Percentiles rank a stretch among this genome's conserved stretches.
Evolutionary conservation across 208 protist genomes (phyloP).

Genomic region (Leishmania amazonensis): DNA sequence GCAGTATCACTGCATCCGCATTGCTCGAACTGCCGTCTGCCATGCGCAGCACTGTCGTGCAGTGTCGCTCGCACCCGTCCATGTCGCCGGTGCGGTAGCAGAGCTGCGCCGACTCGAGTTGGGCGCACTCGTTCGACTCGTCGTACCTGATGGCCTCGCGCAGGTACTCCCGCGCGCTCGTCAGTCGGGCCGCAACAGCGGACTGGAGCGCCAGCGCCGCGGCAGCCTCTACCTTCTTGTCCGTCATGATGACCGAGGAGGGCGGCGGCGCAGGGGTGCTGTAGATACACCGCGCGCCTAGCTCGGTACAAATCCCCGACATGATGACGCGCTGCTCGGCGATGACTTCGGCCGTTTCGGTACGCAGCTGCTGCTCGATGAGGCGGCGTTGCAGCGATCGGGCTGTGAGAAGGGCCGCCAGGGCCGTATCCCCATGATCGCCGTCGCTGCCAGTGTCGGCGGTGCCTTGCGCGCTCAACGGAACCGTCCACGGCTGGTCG

Average conservation of each 20-base stretch:
- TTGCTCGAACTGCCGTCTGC: slow-evolving; percentile 59
- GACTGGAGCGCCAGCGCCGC: slow-evolving; percentile 22
- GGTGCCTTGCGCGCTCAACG: background rate
- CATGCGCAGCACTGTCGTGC: slow-evolving; percentile 85
- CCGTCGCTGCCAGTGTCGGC: background rate
- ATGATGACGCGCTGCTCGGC: slow-evolving; percentile 77
- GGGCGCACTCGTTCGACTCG: slow-evolving; percentile 68
- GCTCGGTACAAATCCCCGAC: slow-evolving; percentile 77
- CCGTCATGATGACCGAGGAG: slow-evolving; percentile 14
- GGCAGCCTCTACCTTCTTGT: slow-evolving; percentile 33
- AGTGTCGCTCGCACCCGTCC: slow-evolving; percentile 91
- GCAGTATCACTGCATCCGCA: slow-evolving; percentile 91
- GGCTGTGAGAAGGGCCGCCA: slow-evolving; percentile 69
- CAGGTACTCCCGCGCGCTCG: slow-evolving; percentile 75
- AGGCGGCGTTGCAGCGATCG: slow-evolving; percentile 74
- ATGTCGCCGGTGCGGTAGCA: slow-evolving; percentile 73
- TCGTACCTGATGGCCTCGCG: slow-evolving; percentile 89
- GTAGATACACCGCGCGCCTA: slow-evolving; percentile 60
- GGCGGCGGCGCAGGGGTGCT: slow-evolving; percentile 19
- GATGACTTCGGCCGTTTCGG: slow-evolving; percentile 81
- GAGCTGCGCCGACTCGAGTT: slow-evolving; percentile 85
- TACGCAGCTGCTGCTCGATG: slow-evolving; percentile 67
- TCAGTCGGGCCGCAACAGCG: slow-evolving; percentile 21
- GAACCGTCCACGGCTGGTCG: slow-evolving; percentile 27
- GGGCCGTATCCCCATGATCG: slow-evolving; percentile 34